These are phyloP conservation scores for Talaromyces sp. DNA, from an alignment of 2,329 filamentous ascomycete species.

Conservation along the genomic window DNA sequence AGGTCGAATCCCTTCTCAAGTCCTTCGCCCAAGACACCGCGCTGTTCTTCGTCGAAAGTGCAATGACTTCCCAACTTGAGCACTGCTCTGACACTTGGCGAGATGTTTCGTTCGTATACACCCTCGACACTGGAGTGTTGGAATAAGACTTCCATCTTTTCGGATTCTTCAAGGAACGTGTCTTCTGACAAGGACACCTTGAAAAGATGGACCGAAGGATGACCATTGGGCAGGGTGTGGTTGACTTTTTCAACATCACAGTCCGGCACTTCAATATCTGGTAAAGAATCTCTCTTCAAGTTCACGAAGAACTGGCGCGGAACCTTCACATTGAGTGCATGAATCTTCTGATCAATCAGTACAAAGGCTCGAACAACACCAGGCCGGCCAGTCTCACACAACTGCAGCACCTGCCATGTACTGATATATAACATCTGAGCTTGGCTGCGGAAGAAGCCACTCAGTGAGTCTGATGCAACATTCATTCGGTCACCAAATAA, in stretches of 20 bases:
- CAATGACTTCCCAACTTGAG: constrained; percentile 88
- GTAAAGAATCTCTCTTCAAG: constrained; percentile 81
- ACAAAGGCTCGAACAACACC: constrained; percentile 88
- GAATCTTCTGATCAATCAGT: constrained; percentile 89
- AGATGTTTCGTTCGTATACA: constrained; percentile 92
- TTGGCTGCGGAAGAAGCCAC: constrained; percentile 83
- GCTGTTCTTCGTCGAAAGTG: constrained; percentile 87
- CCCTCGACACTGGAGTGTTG: constrained; percentile 94
- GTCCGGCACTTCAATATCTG: constrained; percentile 81
- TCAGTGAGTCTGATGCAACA: constrained; percentile 62
- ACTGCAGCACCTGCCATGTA: constrained; percentile 92
- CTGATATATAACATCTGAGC: constrained; percentile 87
- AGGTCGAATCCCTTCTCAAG: constrained; percentile 94
- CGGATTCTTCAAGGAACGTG: constrained; percentile 79
- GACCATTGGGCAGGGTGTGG: constrained; percentile 90
- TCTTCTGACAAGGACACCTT: constrained; percentile 89
- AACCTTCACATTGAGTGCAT: constrained; percentile 84
- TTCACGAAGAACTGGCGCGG: constrained; percentile 90
- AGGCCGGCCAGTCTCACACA: constrained; percentile 78
- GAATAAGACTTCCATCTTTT: constrained; percentile 80
- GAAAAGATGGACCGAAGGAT: constrained; percentile 91
- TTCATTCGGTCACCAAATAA: constrained; percentile 84
- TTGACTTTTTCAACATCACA: constrained; percentile 92
- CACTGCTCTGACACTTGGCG: constrained; percentile 81
- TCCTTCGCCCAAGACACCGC: constrained; percentile 87